Evolutionary conservation across 768 basidiomycete genomes (phyloP).

Genomic region (Austroboletus festivus): DNA sequence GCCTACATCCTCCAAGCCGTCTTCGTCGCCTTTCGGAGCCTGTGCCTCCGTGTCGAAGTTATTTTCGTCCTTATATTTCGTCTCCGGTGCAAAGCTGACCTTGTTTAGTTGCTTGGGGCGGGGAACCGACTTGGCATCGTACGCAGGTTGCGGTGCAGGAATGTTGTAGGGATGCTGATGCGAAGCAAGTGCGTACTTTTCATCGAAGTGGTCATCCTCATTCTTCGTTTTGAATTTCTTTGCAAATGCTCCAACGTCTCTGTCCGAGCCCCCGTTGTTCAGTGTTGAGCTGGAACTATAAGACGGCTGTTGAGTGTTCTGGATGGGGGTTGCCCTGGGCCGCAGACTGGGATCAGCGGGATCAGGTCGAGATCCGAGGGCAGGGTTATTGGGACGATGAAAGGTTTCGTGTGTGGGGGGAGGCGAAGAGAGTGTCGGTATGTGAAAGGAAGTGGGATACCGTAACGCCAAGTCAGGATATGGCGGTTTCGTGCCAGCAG

Average conservation of each 20-base stretch:
- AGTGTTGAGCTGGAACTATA: constrained; percentile 40
- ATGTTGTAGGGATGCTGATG: constrained; percentile 64
- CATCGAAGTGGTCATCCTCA: constrained; percentile 27
- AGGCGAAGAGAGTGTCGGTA: constrained; percentile 6
- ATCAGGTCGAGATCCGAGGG: background rate
- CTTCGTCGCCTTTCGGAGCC: constrained; percentile 6
- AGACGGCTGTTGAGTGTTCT: constrained; percentile 30
- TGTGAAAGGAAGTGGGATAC: constrained; percentile 10
- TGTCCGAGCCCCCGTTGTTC: constrained; percentile 20
- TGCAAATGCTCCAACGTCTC: constrained; percentile 15
- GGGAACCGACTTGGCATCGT: constrained; percentile 22
- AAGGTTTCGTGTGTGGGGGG: background rate
- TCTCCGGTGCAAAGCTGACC: constrained; percentile 40
- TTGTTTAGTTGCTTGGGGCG: constrained; percentile 21
- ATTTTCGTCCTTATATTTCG: constrained; percentile 11
- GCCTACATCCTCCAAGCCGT: constrained; percentile 19
- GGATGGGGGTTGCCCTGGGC: constrained; percentile 15
- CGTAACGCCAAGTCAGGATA: constrained; percentile 7
- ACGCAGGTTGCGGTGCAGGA: constrained; percentile 45
- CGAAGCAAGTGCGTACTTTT: constrained; percentile 50
- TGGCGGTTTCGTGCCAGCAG: background rate
- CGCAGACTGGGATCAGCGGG: constrained; percentile 9
- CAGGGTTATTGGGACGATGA: background rate
- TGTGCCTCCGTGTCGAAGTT: constrained; percentile 28
- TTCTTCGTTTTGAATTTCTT: constrained; percentile 12